Percentiles rank a stretch among this genome's conserved stretches.
Conservation (phyloP, 352 stramenopile species). For the Phytophthora pini region DNA sequence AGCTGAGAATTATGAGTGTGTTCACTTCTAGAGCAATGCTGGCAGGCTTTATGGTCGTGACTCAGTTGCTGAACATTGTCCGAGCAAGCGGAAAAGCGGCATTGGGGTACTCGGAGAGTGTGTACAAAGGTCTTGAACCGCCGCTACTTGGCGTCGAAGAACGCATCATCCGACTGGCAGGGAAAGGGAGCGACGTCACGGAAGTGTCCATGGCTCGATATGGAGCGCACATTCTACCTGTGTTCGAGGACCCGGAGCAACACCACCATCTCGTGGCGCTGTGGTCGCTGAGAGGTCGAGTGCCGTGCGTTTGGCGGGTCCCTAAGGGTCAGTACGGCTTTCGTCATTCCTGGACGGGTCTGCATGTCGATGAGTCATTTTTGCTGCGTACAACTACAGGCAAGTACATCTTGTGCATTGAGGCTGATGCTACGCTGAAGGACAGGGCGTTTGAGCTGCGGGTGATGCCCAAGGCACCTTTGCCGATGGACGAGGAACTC, state of each 20-base stretch:
- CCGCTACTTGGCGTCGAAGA: conserved; percentile 61
- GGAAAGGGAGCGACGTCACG: conserved; percentile 62
- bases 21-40: conserved; percentile 60
- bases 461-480: conserved; percentile 26
- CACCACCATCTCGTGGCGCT: conserved; percentile 55
- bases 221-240: conserved; percentile 66
- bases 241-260: conserved; percentile 58
- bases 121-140: conserved; percentile 57
- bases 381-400: conserved; percentile 68
- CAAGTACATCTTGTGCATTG: conserved; percentile 72
- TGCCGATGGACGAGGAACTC: conserved; percentile 42
- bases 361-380: conserved; percentile 57
- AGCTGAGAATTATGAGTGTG: conserved; percentile 50
- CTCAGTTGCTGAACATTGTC: conserved; percentile 72
- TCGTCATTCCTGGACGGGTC: conserved; percentile 60
- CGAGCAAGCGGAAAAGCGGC: conserved; percentile 52
- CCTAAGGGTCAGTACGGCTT: conserved; percentile 59
- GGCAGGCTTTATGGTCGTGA: conserved; percentile 70
- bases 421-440: conserved; percentile 62
- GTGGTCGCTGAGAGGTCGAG: conserved; percentile 62
- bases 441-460: conserved; percentile 59
- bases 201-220: conserved; percentile 74
- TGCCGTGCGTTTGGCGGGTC: conserved; percentile 67
- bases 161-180: conserved; percentile 66
- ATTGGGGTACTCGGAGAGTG: conserved; percentile 54